Conservation (phyloP, 306 rosid genomes). For the Sphenostylis stenocarpa region DNA sequence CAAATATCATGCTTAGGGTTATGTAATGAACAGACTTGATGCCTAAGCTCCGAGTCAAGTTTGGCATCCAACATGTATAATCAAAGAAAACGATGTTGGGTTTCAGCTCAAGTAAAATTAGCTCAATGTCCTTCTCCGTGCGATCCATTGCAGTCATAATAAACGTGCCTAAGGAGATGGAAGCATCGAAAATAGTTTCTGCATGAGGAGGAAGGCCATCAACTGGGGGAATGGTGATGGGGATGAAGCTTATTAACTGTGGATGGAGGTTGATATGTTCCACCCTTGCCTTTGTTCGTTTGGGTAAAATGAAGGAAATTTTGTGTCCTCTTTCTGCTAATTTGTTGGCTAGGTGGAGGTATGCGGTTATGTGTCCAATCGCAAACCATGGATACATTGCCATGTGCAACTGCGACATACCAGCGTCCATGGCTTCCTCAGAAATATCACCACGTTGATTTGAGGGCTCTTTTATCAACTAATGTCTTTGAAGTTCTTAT, state of each 20-base stretch:
- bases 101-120: neutral
- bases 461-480: neutral
- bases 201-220: slow-evolving; percentile 1
- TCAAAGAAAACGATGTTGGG: neutral
- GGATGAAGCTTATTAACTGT: neutral
- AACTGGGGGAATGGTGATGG: neutral
- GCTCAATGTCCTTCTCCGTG: neutral
- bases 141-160: neutral
- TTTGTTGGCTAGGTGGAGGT: neutral
- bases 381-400: neutral
- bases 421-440: neutral
- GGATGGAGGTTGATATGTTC: neutral
- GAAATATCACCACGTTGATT: neutral
- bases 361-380: neutral
- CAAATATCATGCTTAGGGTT: neutral
- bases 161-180: neutral
- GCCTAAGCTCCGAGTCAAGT: neutral
- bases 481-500: neutral
- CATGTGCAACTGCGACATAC: neutral
- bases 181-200: neutral
- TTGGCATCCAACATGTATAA: neutral
- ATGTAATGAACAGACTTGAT: neutral
- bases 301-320: neutral
- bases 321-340: neutral
- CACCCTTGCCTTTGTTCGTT: neutral